phyloP scores from a whole-genome alignment of 2,329 filamentous ascomycete genomes.

The Stachybotrys echinatus region DNA sequence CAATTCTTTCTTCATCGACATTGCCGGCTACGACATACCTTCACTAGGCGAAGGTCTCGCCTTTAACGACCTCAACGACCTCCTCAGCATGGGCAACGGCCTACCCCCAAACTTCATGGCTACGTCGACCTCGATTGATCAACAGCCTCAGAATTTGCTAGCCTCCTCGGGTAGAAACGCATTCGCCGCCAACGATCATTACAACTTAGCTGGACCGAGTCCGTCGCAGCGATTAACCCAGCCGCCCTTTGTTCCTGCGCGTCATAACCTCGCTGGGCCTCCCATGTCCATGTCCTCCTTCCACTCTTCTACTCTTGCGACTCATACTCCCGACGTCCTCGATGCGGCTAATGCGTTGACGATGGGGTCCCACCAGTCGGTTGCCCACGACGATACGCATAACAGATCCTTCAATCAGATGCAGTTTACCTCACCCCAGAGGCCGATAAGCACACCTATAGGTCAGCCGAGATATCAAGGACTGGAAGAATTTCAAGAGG shows the following conservation, averaged over 20 bases:
- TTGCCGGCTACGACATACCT: conserved; percentile 43
- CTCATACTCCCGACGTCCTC: neutral
- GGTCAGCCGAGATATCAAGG: conserved; percentile 36
- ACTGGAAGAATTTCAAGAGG: conserved; percentile 35
- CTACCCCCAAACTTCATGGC: conserved; percentile 62
- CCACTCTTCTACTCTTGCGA: neutral
- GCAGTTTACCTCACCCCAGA: neutral
- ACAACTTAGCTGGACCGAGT: neutral
- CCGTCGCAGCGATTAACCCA: neutral
- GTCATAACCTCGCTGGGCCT: too few relatives aligned
- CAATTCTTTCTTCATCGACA: conserved; percentile 50
- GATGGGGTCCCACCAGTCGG: neutral
- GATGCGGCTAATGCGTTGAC: neutral
- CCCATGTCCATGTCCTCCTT: neutral
- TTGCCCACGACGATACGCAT: neutral
- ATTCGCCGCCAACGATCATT: neutral
- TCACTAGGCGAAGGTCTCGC: conserved; percentile 47
- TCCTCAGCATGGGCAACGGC: conserved; percentile 25
- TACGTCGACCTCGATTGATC: conserved; percentile 57
- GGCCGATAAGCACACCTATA: neutral
- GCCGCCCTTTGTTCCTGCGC: too few relatives aligned
- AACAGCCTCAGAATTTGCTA: conserved; percentile 28
- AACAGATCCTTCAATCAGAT: neutral
- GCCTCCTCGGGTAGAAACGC: neutral
- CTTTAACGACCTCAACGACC: conserved; percentile 45